Evolutionary conservation across 106 monocot species (phyloP).

Genomic region (Dendrobium catenatum): DNA sequence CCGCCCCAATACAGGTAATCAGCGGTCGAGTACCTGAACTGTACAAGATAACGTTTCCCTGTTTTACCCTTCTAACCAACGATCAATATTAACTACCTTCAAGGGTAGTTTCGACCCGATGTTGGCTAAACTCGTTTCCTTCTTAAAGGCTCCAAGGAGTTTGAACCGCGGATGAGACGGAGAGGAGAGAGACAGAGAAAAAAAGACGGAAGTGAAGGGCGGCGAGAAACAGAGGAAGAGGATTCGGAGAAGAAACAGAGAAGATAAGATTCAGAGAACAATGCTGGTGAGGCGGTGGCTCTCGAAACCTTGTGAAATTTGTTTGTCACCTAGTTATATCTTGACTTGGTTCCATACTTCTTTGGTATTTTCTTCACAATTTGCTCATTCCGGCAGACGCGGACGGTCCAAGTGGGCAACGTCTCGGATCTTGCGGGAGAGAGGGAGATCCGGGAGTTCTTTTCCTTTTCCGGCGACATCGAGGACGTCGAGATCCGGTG

Average conservation of each 20-base stretch:
- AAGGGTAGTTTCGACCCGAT: background rate
- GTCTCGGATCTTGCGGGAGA: conserved; percentile 93
- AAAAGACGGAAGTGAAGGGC: too few species aligned
- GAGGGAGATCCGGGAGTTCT: conserved; percentile 94
- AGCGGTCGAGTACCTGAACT: background rate
- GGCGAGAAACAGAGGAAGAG: too few species aligned
- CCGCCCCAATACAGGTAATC: background rate
- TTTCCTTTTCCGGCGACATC: conserved; percentile 96
- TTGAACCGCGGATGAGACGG: background rate
- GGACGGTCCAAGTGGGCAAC: conserved; percentile 75
- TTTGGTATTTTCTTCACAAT: background rate
- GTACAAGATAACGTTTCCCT: background rate
- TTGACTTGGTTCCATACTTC: background rate
- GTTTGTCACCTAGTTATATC: background rate
- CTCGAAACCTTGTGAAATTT: background rate
- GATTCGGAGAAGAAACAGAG: background rate
- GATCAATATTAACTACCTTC: background rate
- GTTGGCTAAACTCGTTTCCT: background rate
- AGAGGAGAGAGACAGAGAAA: background rate
- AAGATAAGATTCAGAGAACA: background rate
- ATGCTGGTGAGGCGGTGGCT: conserved; percentile 11
- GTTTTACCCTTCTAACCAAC: background rate
- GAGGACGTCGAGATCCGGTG: conserved; percentile 63
- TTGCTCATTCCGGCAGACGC: conserved; percentile 22
- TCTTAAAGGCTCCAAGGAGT: background rate